phyloP scores from a whole-genome alignment of 768 basidiomycete species.

The Pleurotus salmoneostramineus region DNA sequence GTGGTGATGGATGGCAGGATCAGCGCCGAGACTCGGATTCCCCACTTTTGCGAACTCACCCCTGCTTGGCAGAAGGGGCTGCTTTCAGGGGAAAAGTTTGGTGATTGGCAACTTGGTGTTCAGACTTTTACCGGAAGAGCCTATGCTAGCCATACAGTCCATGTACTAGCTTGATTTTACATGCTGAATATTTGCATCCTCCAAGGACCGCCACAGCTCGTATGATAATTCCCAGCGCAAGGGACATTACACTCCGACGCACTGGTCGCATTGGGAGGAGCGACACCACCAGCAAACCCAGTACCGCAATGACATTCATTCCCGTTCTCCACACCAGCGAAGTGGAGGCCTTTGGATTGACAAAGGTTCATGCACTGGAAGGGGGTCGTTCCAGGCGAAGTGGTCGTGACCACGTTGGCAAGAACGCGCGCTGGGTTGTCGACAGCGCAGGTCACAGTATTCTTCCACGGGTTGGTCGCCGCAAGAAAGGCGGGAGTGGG shows the following conservation, averaged over 20 bases:
- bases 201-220: background rate
- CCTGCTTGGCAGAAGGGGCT: background rate
- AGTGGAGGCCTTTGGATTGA: background rate
- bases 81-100: too few species aligned
- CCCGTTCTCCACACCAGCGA: conserved; percentile 10
- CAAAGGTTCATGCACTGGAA: conserved; percentile 9
- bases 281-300: conserved; percentile 7
- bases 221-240: conserved; percentile 4
- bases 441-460: conserved; percentile 7
- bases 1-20: conserved; percentile 6
- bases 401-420: conserved; percentile 3
- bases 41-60: conserved; percentile 1
- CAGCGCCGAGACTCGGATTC: conserved; percentile 7
- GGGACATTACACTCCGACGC: background rate
- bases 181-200: conserved; percentile 6
- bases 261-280: conserved; percentile 5
- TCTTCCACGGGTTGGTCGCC: background rate
- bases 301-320: conserved; percentile 10
- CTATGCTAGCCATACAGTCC: too few species aligned
- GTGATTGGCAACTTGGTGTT: too few species aligned
- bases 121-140: too few species aligned
- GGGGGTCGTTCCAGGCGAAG: conserved; percentile 7
- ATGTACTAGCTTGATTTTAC: background rate
- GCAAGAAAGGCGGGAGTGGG: background rate
- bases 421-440: conserved; percentile 9